Base-by-base conservation (phyloP, 805 yeast genomes). In the Kuraishia cidri region DNA sequence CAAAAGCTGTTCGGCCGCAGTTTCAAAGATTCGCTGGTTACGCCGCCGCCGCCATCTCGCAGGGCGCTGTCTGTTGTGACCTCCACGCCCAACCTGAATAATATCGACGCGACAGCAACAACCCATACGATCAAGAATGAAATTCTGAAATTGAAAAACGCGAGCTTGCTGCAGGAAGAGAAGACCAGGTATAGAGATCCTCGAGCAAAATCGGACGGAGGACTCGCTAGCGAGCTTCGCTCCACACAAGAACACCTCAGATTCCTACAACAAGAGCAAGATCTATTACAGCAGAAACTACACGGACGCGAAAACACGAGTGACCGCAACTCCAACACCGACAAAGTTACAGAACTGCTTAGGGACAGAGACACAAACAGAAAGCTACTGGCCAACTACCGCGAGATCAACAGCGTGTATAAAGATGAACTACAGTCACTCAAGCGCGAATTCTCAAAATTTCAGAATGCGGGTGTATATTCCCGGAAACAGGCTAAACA, bases 1-100 rank as follows among this genome's bases (percentile, higher is more conserved):
- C 33, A 32, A 11, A 35, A 34, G 23, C 23, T 45, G 8, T 45
- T 45, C 30, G 39, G 42, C 17, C 27, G 35, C 20, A 22, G 30
- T 11, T 21, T 44, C 12, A 35, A 34, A 10, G 37, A 36, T 29
- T 20, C 37, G 2, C n/a, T 43, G 10, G 21, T 28, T 20, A 27
- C 29, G 21, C 12, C 33, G 12, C 12, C 26, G 5, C 11, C 25
- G 1, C 26, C 25, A 14, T 19, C 19, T 2, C 33, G 37, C 1
- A 22, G 35, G 9, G 27, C 29, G 11, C 32, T 34, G n/a, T 16
- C 13, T 9, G 26, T 25, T 6, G 36, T 32, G 13, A 32, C 36
- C 8, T 29, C 13, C 10, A 24, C 23, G 4, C 4, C 26, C 11
- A 19, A 25, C 9, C 13, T n/a, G 21, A 11, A n/a, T 10, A 19